A percentile compares a stretch with the other conserved stretches of the same genome.
Evolutionary conservation across 1,284 basidiomycete species (phyloP).

Genomic region (Rhodotorula sp.): DNA sequence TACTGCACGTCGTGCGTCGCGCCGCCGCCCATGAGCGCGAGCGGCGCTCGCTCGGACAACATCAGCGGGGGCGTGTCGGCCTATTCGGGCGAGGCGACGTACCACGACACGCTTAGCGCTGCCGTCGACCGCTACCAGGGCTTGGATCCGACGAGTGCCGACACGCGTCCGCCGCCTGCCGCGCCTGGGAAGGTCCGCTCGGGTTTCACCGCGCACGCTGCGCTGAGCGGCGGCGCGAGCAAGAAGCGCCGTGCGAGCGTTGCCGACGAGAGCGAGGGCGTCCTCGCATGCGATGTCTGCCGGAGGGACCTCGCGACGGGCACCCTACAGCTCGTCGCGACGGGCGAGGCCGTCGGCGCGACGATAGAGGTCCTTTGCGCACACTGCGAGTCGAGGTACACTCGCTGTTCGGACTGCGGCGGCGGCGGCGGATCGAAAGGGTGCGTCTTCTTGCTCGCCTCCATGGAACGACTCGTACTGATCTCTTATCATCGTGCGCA

Average conservation of each 20-base stretch:
- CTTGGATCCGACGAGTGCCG: neutral
- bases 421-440: conserved; percentile 38
- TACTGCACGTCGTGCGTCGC: conserved; percentile 17
- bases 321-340: conserved; percentile 1
- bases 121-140: conserved; percentile 31
- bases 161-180: conserved; percentile 23
- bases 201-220: conserved; percentile 12
- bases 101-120: conserved; percentile 28
- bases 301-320: conserved; percentile 27
- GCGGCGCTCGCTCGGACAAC: neutral
- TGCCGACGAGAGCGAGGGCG: conserved; percentile 11
- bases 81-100: conserved; percentile 27
- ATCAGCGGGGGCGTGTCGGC: neutral
- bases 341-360: conserved; percentile 21
- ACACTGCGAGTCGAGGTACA: conserved; percentile 30
- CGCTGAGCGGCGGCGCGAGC: neutral
- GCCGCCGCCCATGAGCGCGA: neutral
- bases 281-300: conserved; percentile 35
- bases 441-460: conserved; percentile 5
- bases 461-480: too few species aligned
- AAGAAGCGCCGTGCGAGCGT: conserved; percentile 28
- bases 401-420: conserved; percentile 39
- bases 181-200: conserved; percentile 19
- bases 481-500: neutral
- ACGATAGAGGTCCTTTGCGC: conserved; percentile 38